Percentiles rank a stretch among this genome's conserved stretches.
These are phyloP conservation scores for Pseudoneurospora amorphoporcata DNA, from an alignment of 495 filamentous ascomycete genomes.

Conservation along the genomic window DNA sequence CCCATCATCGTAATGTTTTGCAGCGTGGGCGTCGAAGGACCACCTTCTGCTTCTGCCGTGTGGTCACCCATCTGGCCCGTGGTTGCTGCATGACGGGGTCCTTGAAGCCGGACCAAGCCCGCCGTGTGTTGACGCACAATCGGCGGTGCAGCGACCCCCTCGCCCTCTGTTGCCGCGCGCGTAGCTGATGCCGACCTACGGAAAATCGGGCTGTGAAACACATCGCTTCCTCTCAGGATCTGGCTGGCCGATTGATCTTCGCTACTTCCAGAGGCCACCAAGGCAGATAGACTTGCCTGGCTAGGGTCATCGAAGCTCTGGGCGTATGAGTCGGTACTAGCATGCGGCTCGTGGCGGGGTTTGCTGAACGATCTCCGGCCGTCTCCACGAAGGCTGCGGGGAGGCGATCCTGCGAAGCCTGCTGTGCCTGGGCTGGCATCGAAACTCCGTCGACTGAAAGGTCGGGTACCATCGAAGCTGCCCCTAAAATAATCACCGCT, in stretches of 20 bases:
- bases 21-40: conserved; percentile 45
- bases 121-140: conserved; percentile 7
- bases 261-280: conserved; percentile 57
- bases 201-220: conserved; percentile 81
- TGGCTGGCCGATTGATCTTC: conserved; percentile 84
- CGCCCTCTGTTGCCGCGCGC: conserved; percentile 6
- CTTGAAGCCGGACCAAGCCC: conserved; percentile 4
- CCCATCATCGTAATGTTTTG: conserved; percentile 67
- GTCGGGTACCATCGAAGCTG: conserved; percentile 33
- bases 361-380: conserved; percentile 39
- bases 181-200: conserved; percentile 33
- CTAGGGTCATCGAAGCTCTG: conserved; percentile 60
- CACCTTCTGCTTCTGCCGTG: conserved; percentile 17
- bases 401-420: conserved; percentile 25
- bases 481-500: conserved; percentile 32
- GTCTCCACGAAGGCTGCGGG: conserved; percentile 46
- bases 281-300: conserved; percentile 49
- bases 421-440: conserved; percentile 33
- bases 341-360: conserved; percentile 42
- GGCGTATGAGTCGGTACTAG: conserved; percentile 67
- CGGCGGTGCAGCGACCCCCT: not conserved
- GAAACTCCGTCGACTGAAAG: conserved; percentile 40
- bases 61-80: conserved; percentile 29
- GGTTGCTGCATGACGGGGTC: conserved; percentile 18
- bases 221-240: conserved; percentile 75